These are phyloP conservation scores for Secale cereale DNA, from an alignment of 176 grass and related monocot genomes.

Conservation along the genomic window DNA sequence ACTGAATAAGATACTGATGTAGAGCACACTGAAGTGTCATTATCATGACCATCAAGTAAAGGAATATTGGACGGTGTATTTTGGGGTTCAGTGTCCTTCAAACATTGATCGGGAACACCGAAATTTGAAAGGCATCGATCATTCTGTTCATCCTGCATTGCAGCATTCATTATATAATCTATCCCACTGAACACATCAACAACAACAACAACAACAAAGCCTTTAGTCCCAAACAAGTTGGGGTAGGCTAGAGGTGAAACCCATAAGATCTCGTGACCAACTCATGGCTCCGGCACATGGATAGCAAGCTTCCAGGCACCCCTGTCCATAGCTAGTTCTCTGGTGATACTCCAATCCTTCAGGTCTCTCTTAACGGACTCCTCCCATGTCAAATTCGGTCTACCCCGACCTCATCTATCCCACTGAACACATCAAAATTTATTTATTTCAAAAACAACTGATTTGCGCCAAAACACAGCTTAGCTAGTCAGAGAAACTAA, in stretches of 20 bases:
- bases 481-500: neutral
- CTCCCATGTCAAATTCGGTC: too few species aligned
- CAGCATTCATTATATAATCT: conserved; percentile 22
- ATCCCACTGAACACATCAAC: too few species aligned
- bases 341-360: too few species aligned
- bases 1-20: conserved; percentile 44
- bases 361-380: too few species aligned
- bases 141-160: conserved; percentile 39
- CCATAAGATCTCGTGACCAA: too few species aligned
- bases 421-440: neutral
- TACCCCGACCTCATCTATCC: too few species aligned
- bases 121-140: conserved; percentile 24
- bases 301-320: too few species aligned
- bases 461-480: neutral
- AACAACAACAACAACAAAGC: too few species aligned
- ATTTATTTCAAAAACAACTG: neutral
- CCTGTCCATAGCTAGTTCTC: too few species aligned
- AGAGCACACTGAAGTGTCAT: conserved; percentile 36
- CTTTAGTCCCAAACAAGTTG: too few species aligned
- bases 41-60: conserved; percentile 33
- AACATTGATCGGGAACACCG: conserved; percentile 35
- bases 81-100: conserved; percentile 25
- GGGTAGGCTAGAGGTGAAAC: too few species aligned
- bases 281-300: too few species aligned
- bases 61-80: conserved; percentile 32